Percentiles rank a stretch among this genome's conserved stretches.
phyloP scores from a whole-genome alignment of 345 rosid species.

The Camelina neglecta region DNA sequence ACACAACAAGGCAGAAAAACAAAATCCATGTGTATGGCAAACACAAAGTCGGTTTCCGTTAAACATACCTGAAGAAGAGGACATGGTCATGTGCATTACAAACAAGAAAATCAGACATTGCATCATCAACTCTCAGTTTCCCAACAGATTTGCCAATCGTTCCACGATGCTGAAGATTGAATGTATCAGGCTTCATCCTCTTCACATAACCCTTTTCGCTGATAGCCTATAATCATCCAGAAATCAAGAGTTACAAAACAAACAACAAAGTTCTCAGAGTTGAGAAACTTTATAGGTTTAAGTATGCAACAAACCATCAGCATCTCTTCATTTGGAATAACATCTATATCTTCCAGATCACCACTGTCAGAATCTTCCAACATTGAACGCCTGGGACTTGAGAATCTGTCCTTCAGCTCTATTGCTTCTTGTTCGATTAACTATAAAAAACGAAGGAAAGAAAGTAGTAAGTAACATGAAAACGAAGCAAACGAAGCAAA shows the following conservation, averaged over 20 bases:
- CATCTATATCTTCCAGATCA: slow-evolving; percentile 87
- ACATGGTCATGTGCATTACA: slow-evolving; percentile 94
- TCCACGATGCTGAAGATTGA: slow-evolving; percentile 93
- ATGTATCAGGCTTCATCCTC: slow-evolving; percentile 88
- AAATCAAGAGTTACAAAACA: slow-evolving; percentile 30
- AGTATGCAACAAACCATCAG: slow-evolving; percentile 62
- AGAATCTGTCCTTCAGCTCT: slow-evolving; percentile 82
- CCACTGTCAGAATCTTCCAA: slow-evolving; percentile 86
- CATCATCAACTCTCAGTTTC: slow-evolving; percentile 80
- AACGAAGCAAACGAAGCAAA: slow-evolving; percentile 14
- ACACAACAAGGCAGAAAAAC: slow-evolving; percentile 14
- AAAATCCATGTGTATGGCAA: neutral
- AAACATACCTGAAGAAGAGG: slow-evolving; percentile 81
- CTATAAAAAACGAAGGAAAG: slow-evolving; percentile 44
- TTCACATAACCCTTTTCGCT: slow-evolving; percentile 97
- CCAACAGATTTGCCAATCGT: slow-evolving; percentile 98
- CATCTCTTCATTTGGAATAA: slow-evolving; percentile 95
- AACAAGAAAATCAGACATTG: slow-evolving; percentile 93
- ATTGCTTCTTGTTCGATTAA: slow-evolving; percentile 81
- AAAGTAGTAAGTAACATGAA: slow-evolving; percentile 20
- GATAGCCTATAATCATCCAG: slow-evolving; percentile 63
- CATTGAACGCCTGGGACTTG: slow-evolving; percentile 74
- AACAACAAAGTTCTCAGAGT: neutral
- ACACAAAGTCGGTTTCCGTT: neutral
- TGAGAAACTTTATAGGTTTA: slow-evolving; percentile 25